Conservation (phyloP, 371 early-diverging fungal genomes). For the Mucor lusitanicus region DNA sequence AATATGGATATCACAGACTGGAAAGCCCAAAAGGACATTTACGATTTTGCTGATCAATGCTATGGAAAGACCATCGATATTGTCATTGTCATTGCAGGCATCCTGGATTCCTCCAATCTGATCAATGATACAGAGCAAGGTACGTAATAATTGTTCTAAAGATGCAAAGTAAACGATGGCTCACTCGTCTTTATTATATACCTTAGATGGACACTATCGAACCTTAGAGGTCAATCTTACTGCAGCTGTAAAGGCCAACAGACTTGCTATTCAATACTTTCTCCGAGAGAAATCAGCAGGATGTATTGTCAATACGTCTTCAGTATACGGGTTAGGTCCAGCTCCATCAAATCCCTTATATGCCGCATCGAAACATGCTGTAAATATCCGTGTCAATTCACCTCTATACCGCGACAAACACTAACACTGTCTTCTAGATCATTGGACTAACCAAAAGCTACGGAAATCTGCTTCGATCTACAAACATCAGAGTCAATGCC, state of each 20-base stretch:
- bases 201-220: constrained; percentile 38
- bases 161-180: not conserved
- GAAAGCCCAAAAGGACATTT: constrained; percentile 45
- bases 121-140: constrained; percentile 41
- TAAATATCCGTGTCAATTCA: constrained; percentile 26
- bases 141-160: not conserved
- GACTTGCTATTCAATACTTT: constrained; percentile 69
- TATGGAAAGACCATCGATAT: constrained; percentile 58
- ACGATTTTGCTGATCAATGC: constrained; percentile 36
- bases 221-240: constrained; percentile 69
- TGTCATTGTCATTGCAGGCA: constrained; percentile 69
- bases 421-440: constrained; percentile 24
- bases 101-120: constrained; percentile 44
- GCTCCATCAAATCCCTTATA: constrained; percentile 72
- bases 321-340: constrained; percentile 76
- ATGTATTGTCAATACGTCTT: constrained; percentile 78
- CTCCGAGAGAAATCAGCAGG: constrained; percentile 53
- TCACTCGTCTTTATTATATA: not conserved
- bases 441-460: constrained; percentile 66
- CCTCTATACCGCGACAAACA: not conserved
- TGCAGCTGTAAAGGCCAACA: constrained; percentile 67
- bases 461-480: constrained; percentile 40
- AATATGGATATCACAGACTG: constrained; percentile 63
- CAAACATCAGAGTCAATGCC: constrained; percentile 71
- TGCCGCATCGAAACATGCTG: constrained; percentile 80